Evolutionary conservation across 1,284 basidiomycete species (phyloP), one percentile per base, ranked within the genome.

Genomic region (Puccinia horiana): DNA sequence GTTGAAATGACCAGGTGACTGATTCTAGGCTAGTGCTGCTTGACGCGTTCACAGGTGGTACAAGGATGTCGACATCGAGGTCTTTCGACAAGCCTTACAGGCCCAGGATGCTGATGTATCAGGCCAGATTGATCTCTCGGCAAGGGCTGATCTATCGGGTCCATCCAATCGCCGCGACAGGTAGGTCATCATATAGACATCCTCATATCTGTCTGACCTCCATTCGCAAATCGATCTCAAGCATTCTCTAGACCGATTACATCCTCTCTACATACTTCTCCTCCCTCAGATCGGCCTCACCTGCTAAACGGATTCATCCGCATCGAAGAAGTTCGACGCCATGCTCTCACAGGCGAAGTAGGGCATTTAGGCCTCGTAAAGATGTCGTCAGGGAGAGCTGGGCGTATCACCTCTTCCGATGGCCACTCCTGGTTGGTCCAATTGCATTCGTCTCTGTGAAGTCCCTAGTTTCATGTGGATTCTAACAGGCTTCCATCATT

Each of bases 371-470:
- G 85, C 84, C 84, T 44, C 83, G 84, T 49, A 83, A 81, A 52
- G 90, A 89, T 75, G 83, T 85, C 18, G 44, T 88, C 88, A 32
- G 88, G 88, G 82, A 92, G 85, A 94, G 95, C 77, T 92, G 92
- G 89, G 88, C 93, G 32, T 97, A 92, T 86, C 89, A 94, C 73
- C 87, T 95, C 32, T 89, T 95, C 52, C 90, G 95, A 82, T 97
- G 95, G 94, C 95, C 95, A 0, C 87, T 97, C 32, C 88, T 97
- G 83, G 95, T 96, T n/a, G 12, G 44, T 61, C 61, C 20, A 4
- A 23, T 20, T 52, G 49, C 49, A 12, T 16, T 52, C 9, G 20
- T 52, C 49, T 52, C 20, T 20, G 12, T 20, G 49, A 9, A 23
- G 12, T 14, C 8, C 9, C 20, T 12, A 16, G 20, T 52, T 23